phyloP scores from a whole-genome alignment of 2,329 filamentous ascomycete species.

The Pseudohalonectria lignicola region DNA sequence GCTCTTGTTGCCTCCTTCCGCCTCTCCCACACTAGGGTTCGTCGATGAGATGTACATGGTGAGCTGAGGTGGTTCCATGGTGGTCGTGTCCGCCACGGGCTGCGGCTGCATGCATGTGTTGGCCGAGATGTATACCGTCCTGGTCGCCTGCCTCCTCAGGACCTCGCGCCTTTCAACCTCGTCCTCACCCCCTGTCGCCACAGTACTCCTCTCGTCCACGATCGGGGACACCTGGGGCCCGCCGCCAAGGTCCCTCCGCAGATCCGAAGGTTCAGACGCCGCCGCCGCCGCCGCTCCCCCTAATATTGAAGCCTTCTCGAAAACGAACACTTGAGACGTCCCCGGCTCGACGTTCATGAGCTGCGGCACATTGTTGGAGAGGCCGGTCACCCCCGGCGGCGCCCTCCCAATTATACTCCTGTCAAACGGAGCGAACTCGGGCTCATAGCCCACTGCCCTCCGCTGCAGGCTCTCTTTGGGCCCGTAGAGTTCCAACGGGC shows the following conservation, averaged over 20 bases:
- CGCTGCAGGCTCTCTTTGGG: no score
- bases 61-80: slow-evolving; percentile 53
- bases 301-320: slow-evolving; percentile 44
- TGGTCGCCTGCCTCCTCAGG: slow-evolving; percentile 18
- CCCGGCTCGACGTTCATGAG: slow-evolving; percentile 52
- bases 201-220: slow-evolving; percentile 6
- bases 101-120: slow-evolving; percentile 76
- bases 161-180: slow-evolving; percentile 6
- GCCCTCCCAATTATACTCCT: slow-evolving; percentile 53
- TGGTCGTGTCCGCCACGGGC: slow-evolving; percentile 32
- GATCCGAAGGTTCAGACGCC: slow-evolving; percentile 9
- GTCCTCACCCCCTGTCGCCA: slow-evolving; percentile 3
- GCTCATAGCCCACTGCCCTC: slow-evolving; percentile 32
- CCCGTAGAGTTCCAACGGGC: no score
- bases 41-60: slow-evolving; percentile 64
- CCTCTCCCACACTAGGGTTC: slow-evolving; percentile 31
- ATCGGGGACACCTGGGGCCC: slow-evolving; percentile 10
- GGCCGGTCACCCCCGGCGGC: slow-evolving; percentile 34
- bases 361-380: slow-evolving; percentile 54
- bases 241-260: slow-evolving; percentile 14
- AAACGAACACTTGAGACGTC: slow-evolving; percentile 50
- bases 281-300: slow-evolving; percentile 20
- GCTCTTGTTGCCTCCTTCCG: slow-evolving; percentile 20
- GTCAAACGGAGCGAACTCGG: slow-evolving; percentile 50
- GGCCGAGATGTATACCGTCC: slow-evolving; percentile 66